Percentiles rank a stretch among this genome's conserved stretches.
Conservation (phyloP, 2,329 filamentous ascomycete genomes). For the Epichloe coenophiala region DNA sequence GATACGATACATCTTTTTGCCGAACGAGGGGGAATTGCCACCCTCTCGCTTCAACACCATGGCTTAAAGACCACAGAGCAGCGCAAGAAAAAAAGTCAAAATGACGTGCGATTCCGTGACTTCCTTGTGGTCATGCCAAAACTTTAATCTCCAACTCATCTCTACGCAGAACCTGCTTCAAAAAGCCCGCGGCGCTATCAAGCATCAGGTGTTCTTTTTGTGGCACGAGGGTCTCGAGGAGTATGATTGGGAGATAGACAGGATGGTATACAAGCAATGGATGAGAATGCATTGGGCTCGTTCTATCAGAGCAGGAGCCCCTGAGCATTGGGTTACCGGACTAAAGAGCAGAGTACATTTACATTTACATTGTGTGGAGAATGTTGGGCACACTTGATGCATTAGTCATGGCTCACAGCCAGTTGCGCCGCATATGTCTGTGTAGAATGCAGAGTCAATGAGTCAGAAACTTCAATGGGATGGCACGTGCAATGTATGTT, state of each 20-base stretch:
- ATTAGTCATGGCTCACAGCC: no score
- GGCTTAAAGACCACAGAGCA: slow-evolving; percentile 45
- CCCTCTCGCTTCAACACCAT: slow-evolving; percentile 19
- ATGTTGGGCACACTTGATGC: no score
- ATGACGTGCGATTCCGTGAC: slow-evolving; percentile 1
- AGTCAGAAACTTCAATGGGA: no score
- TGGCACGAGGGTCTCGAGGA: slow-evolving; percentile 13
- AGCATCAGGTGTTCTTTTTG: slow-evolving; percentile 6
- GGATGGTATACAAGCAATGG: background rate
- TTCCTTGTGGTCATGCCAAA: background rate
- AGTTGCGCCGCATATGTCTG: no score
- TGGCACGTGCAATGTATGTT: no score
- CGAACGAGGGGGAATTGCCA: slow-evolving; percentile 8
- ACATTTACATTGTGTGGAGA: background rate
- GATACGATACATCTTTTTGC: slow-evolving; percentile 53
- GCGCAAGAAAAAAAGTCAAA: slow-evolving; percentile 39
- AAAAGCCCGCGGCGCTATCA: slow-evolving; percentile 1
- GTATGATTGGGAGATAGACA: slow-evolving; percentile 15
- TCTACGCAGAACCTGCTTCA: background rate
- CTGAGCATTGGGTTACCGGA: slow-evolving; percentile 45
- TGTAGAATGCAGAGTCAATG: no score
- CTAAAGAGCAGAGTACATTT: slow-evolving; percentile 47
- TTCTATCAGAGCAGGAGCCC: slow-evolving; percentile 50
- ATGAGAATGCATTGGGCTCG: slow-evolving; percentile 27
- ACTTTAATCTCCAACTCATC: background rate